Evolutionary conservation across 1,139 yeast genomes (phyloP).

Genomic region (Fermentozyma sake): DNA sequence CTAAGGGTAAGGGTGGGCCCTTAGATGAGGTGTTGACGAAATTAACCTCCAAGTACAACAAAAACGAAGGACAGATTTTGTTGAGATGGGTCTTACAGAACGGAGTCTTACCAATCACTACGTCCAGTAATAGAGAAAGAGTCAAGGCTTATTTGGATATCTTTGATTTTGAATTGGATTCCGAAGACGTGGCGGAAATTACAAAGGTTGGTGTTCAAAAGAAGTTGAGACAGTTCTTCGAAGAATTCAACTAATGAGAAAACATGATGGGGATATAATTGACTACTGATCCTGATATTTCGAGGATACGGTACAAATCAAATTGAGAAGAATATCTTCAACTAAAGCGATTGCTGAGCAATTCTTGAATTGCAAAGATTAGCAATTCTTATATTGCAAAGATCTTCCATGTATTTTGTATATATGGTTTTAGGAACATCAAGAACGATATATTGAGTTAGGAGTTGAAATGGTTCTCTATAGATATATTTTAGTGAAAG

Average conservation of each 20-base stretch:
- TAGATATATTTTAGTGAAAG: too few relatives aligned
- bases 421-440: too few relatives aligned
- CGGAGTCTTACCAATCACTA: slow-evolving; percentile 31
- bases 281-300: too few relatives aligned
- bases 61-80: slow-evolving; percentile 29
- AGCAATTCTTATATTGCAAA: too few relatives aligned
- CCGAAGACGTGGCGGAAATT: slow-evolving; percentile 23
- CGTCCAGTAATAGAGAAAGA: slow-evolving; percentile 19
- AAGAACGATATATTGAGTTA: too few relatives aligned
- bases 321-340: too few relatives aligned
- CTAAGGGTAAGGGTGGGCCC: slow-evolving; percentile 23
- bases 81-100: slow-evolving; percentile 36
- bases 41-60: slow-evolving; percentile 25
- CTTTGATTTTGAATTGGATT: slow-evolving; percentile 20
- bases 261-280: too few relatives aligned
- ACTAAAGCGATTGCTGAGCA: too few relatives aligned
- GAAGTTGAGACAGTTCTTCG: slow-evolving; percentile 23
- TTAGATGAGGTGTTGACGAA: slow-evolving; percentile 18
- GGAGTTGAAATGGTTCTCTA: too few relatives aligned
- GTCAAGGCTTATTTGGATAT: slow-evolving; percentile 16
- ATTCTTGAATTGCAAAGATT: too few relatives aligned
- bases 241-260: slow-evolving; percentile 16
- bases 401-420: too few relatives aligned
- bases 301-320: too few relatives aligned
- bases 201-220: slow-evolving; percentile 20